Evolutionary conservation across 2,329 filamentous ascomycete species (phyloP), one percentile per base, ranked within the genome.

Genomic region (Sporothrix phasma): DNA sequence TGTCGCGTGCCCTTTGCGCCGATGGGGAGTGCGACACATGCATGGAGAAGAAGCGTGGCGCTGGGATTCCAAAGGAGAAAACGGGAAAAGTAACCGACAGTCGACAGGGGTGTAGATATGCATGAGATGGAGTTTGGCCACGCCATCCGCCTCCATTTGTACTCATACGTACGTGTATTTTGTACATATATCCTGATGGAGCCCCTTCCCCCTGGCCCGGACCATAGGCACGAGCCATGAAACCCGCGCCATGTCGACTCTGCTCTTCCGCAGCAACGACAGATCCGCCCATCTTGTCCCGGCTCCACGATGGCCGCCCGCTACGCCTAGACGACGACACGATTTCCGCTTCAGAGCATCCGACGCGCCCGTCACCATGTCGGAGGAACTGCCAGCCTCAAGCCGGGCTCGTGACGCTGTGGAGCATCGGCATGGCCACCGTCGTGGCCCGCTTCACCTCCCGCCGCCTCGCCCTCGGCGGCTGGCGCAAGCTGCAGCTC

Each of bases 401-500:
- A 24, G 34, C 54, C 47, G 26, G 58, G 22, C 19, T 67, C 69
- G n/a, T 71, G 69, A 63, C 65, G 31, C 66, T 71, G 2, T 71
- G 63, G 61, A 22, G 64, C 58, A 22, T 69, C 24, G 68, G 67
- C 58, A 62, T 70, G 8, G 13, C 66, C 13, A 61, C 65, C 1
- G 64, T 69, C 2, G 7, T 54, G 3, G 68, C 68, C 41, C 67
- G 66, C n/a, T 37, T 69, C 15, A 45, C 51, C 1, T 73, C 75
- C 7, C 69, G 74, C 15, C 71, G 73, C 1, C 69, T 76, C 19
- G 73, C 72, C 59, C 69, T 84, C 34, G 76, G 80, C 17, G 77
- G 78, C 45, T 72, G 78, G 68, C 75, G 72, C 47, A 74, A 74
- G 6, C 77, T 84, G n/a, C 79, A 82, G 68, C 69, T 78, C 29